These are phyloP conservation scores for Russula ochroleuca DNA, from an alignment of 768 basidiomycete genomes.

Conservation along the genomic window DNA sequence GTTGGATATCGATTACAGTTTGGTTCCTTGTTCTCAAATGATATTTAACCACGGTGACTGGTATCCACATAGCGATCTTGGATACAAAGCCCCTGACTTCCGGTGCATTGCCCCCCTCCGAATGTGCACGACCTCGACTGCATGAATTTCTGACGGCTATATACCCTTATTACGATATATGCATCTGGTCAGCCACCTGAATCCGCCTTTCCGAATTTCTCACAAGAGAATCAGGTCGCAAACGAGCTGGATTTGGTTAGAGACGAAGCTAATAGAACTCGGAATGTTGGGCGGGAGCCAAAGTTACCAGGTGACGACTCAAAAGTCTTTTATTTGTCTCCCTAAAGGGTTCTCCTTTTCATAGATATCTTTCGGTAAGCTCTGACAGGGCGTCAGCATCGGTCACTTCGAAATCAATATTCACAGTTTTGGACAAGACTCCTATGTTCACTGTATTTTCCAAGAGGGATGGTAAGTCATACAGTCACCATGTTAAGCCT, in stretches of 20 bases:
- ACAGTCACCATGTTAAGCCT: conserved; percentile 78
- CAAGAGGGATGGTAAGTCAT: conserved; percentile 64
- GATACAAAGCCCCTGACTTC: conserved; percentile 84
- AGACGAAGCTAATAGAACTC: conserved; percentile 81
- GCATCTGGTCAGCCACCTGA: conserved; percentile 59
- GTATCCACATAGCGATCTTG: conserved; percentile 54
- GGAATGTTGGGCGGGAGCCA: conserved; percentile 71
- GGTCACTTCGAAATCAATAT: conserved; percentile 14
- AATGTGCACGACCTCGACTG: conserved; percentile 78
- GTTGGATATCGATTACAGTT: conserved; percentile 86
- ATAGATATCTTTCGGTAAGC: conserved; percentile 26
- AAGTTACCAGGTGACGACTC: conserved; percentile 57
- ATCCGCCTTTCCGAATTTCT: not conserved
- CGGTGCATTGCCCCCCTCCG: conserved; percentile 69
- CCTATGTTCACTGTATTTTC: conserved; percentile 88
- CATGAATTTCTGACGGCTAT: conserved; percentile 80
- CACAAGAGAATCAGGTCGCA: conserved; percentile 53
- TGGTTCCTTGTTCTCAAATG: conserved; percentile 27
- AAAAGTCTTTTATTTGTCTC: not conserved
- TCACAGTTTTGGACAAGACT: conserved; percentile 73
- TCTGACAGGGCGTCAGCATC: not conserved
- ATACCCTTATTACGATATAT: conserved; percentile 84
- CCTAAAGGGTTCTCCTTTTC: not conserved
- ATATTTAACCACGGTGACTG: not conserved
- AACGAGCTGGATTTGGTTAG: conserved; percentile 87